Evolutionary conservation across 2,329 filamentous ascomycete genomes (phyloP), one percentile per base, ranked within the genome.

Genomic region (Colletotrichum gigasporum): DNA sequence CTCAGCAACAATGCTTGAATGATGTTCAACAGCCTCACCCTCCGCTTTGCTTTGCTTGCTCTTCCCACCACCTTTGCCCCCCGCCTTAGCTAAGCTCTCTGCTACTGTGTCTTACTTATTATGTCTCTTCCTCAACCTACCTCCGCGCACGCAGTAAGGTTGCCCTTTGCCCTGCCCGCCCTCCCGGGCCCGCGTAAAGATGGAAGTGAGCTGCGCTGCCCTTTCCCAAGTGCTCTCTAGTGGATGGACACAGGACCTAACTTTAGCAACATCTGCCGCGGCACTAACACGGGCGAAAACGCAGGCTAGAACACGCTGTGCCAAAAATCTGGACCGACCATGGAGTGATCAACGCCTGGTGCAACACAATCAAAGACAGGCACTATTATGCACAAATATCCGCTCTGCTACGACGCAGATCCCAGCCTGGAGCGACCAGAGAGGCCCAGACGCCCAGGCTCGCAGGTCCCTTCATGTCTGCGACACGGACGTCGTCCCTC

Each of bases 211-310:
- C 14, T 3, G 32, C 14, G 14, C 10, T 34, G 14, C 10, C 10
- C 32, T 34, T 34, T 34, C 32, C 32, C 14, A 34, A 9, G 10
- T 34, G 14, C 32, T 14, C 5, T 5, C 32, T 34, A 34, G 4
- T 9, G 14, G 14, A 34, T 34, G 14, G 32, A n/a, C 7, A 34
- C 8, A 35, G 44, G 55, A 60, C 48, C 61, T 64, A 64, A 64
- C 61, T 64, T 64, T 64, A 64, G 61, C 48, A 64, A 61, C 56
- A 64, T n/a, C 7, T 41, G 50, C 41, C 18, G 42, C 28, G 35
- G 61, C 48, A 44, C 61, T 41, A 53, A 26, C 32, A 63, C 22
- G 56, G 41, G 16, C 56, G 34, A 45, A 44, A 48, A 42, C 35
- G 16, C 48, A 42, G 41, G 45, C 61, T 55, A 53, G 61, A 54